These are phyloP conservation scores for Boletus huronensis DNA, from an alignment of 768 basidiomycete species.

Conservation along the genomic window DNA sequence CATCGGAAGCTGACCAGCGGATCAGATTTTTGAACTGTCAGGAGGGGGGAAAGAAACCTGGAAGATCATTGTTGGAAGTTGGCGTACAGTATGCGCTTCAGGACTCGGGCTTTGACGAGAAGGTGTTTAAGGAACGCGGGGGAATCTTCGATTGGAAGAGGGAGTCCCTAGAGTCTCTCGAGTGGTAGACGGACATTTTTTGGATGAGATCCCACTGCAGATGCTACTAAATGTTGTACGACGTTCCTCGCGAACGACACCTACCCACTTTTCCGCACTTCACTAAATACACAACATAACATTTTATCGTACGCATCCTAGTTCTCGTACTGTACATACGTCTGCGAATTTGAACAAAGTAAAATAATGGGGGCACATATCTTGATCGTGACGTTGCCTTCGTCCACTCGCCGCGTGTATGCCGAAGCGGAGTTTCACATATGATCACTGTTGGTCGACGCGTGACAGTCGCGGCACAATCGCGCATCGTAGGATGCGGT, in stretches of 20 bases:
- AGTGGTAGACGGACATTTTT: neutral
- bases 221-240: neutral
- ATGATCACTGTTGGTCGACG: too few species aligned
- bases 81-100: slow-evolving; percentile 33
- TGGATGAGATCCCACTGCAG: neutral
- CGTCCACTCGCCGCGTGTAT: too few species aligned
- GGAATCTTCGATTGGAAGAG: slow-evolving; percentile 38
- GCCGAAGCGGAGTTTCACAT: too few species aligned
- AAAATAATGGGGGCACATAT: too few species aligned
- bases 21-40: slow-evolving; percentile 35
- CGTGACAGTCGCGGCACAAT: too few species aligned
- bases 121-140: slow-evolving; percentile 30
- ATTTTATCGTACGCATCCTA: too few species aligned
- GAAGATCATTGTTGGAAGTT: slow-evolving; percentile 30
- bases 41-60: slow-evolving; percentile 31
- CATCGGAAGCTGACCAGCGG: neutral
- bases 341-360: too few species aligned
- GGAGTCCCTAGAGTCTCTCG: neutral
- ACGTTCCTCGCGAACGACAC: neutral
- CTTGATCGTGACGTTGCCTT: too few species aligned
- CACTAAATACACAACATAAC: too few species aligned
- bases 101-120: slow-evolving; percentile 35
- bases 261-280: too few species aligned
- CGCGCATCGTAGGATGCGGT: too few species aligned
- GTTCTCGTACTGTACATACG: too few species aligned